Evolutionary conservation across 2,329 filamentous ascomycete genomes (phyloP).

Genomic region (Exophiala mesophila): DNA sequence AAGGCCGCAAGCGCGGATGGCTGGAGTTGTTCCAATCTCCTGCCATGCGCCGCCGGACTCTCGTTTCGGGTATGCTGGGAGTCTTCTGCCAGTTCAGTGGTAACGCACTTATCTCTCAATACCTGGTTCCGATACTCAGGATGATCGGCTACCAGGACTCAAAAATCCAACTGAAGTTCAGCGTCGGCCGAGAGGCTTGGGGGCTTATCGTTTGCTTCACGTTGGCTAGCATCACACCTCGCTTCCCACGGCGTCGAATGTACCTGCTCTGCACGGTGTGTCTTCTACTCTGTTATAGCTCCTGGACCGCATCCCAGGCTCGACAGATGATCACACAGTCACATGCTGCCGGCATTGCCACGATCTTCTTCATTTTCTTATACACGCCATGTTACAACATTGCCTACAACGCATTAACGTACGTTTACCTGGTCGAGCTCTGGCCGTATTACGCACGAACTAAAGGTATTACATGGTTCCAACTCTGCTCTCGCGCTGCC

Average conservation of each 20-base stretch:
- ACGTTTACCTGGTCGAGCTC: slow-evolving; percentile 56
- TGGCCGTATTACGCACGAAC: slow-evolving; percentile 55
- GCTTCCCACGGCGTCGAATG: slow-evolving; percentile 39
- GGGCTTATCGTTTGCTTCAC: slow-evolving; percentile 35
- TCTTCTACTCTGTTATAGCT: slow-evolving; percentile 51
- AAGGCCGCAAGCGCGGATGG: slow-evolving; percentile 40
- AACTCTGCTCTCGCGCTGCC: slow-evolving; percentile 44
- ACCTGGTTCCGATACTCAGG: slow-evolving; percentile 28
- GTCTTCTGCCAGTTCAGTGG: slow-evolving; percentile 34
- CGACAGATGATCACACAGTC: slow-evolving; percentile 34
- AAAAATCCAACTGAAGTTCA: slow-evolving; percentile 37
- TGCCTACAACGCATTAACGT: slow-evolving; percentile 61
- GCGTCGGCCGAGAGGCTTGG: slow-evolving; percentile 37
- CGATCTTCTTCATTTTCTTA: slow-evolving; percentile 56
- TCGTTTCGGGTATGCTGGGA: slow-evolving; percentile 29
- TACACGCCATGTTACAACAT: slow-evolving; percentile 60
- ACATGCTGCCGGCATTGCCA: slow-evolving; percentile 36
- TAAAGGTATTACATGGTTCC: slow-evolving; percentile 55
- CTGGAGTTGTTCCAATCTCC: slow-evolving; percentile 28
- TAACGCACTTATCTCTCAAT: slow-evolving; percentile 21
- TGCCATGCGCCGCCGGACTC: slow-evolving; percentile 30
- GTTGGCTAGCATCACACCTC: slow-evolving; percentile 36
- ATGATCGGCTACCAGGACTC: slow-evolving; percentile 35
- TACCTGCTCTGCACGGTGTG: slow-evolving; percentile 46
- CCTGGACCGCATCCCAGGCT: slow-evolving; percentile 48